phyloP scores from a whole-genome alignment of 2,329 filamentous ascomycete species.

The Fusarium veterinarium region DNA sequence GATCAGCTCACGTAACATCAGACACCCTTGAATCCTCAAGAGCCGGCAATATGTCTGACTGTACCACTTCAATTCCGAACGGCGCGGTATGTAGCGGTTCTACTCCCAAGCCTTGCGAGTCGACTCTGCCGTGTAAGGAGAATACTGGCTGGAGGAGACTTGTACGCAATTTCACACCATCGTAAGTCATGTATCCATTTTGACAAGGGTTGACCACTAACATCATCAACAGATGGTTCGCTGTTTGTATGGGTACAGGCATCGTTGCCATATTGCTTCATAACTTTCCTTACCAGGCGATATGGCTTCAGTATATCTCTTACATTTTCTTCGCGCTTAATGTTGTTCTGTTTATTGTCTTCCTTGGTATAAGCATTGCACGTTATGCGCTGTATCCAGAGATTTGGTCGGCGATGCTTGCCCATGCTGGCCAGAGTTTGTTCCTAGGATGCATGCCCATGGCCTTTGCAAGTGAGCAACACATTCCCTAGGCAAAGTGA shows the following conservation, averaged over 20 bases:
- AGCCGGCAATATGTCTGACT: constrained; percentile 31
- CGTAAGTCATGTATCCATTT: constrained; percentile 51
- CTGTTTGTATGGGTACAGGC: constrained; percentile 74
- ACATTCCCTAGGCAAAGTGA: not conserved
- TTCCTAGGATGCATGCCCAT: constrained; percentile 78
- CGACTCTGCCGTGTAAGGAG: constrained; percentile 46
- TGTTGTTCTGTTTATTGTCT: constrained; percentile 65
- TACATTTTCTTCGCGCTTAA: constrained; percentile 72
- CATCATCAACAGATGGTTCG: constrained; percentile 62
- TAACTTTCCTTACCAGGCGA: constrained; percentile 69
- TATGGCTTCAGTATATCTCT: constrained; percentile 69
- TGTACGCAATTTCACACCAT: constrained; percentile 65
- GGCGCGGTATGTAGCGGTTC: constrained; percentile 14
- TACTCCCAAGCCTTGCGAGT: constrained; percentile 23
- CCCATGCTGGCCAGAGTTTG: constrained; percentile 73
- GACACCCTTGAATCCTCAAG: not conserved
- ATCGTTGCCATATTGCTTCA: constrained; percentile 73
- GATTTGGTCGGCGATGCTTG: constrained; percentile 74
- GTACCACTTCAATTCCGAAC: constrained; percentile 18
- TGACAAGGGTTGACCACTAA: not conserved
- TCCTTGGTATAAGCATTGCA: constrained; percentile 64
- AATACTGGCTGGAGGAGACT: constrained; percentile 57
- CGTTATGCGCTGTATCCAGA: constrained; percentile 74
- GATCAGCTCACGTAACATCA: constrained; percentile 28
- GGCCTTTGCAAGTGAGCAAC: constrained; percentile 66